Evolutionary conservation across 495 filamentous ascomycete genomes (phyloP), one percentile per base, ranked within the genome.

Genomic region (Penicillium taxi): DNA sequence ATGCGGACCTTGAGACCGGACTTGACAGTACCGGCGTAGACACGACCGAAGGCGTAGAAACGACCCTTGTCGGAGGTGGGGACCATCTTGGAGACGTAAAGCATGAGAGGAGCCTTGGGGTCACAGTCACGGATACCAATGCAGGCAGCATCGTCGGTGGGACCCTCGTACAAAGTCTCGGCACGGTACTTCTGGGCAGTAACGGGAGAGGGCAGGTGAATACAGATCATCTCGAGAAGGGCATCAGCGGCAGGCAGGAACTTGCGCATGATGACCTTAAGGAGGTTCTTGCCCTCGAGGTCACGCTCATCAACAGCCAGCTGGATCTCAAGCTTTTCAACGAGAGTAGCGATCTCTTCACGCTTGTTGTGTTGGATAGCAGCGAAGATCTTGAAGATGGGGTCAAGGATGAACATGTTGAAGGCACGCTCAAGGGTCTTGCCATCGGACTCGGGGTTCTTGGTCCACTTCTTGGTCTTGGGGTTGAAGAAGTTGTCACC

Each of bases 71-170:
- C 91, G 59, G 88, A 90, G 45, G 91, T 96, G 56, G 91, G 91
- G 51, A 99, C 93, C 91, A 99, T 99, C 83, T 99, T 99, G 60
- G 91, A 99, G 68, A 99, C 89, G 80, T 99, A 99, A 46, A 96
- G 76, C 91, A 99, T 99, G 64, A 99, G 91, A 55, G 89, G 86
- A 57, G 78, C 91, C 75, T 91, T 94, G 68, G 89, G 75, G 65
- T 96, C 83, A 73, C 91, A 96, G 75, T 96, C 89, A 34, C 89
- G 86, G 75, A 99, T 96, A 74, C 79, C 86, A 58, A 93, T 83
- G 74, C 80, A 85, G 50, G 78, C 80, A 69, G 87, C 80, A 53
- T 99, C 91, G 64, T 99, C 91, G 18, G 67, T 53, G 42, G 91
- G 91, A 73, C 91, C 91, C 74, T 99, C 91, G 75, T 99, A 99